phyloP scores from a whole-genome alignment of 2,329 filamentous ascomycete genomes.

The Fusarium chuoi region DNA sequence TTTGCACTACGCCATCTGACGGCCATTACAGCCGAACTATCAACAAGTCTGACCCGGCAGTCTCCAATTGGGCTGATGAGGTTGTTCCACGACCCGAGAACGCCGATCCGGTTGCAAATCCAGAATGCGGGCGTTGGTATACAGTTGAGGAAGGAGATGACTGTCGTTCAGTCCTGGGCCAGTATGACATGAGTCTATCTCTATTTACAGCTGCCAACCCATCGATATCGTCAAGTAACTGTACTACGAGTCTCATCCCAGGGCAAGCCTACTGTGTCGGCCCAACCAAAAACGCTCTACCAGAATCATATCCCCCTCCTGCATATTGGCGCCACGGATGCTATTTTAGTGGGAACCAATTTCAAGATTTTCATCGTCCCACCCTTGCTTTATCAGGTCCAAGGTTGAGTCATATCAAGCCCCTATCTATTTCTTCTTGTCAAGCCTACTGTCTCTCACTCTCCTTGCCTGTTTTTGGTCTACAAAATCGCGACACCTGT shows the following conservation, averaged over 20 bases:
- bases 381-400: background rate
- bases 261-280: background rate
- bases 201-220: background rate
- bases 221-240: background rate
- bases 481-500: background rate
- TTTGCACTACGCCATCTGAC: background rate
- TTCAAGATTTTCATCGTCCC: background rate
- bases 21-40: background rate
- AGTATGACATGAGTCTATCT: background rate
- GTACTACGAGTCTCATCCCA: background rate
- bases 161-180: background rate
- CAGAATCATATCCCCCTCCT: background rate
- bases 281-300: background rate
- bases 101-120: background rate
- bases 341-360: background rate
- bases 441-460: background rate
- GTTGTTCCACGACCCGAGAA: background rate
- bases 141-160: background rate
- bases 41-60: background rate
- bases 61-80: background rate
- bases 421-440: background rate
- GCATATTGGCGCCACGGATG: background rate
- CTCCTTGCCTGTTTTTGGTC: background rate
- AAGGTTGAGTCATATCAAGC: background rate
- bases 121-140: background rate